Evolutionary conservation across 2,329 filamentous ascomycete species (phyloP).

Genomic region (Sclerotiophoma versabilis): DNA sequence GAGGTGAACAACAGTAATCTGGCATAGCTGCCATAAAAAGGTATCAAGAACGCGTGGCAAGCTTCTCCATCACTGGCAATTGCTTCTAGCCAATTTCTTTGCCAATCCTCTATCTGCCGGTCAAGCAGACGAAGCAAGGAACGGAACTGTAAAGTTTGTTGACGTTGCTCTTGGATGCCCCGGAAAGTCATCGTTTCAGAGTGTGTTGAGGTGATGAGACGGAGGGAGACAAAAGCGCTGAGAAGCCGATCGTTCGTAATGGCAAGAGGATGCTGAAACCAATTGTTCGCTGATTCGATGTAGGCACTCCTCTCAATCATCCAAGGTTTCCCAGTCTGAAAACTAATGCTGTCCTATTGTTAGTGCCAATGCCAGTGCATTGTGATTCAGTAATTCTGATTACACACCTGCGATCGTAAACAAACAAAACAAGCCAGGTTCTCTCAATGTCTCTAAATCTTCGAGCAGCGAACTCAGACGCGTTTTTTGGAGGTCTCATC

Average conservation of each 20-base stretch:
- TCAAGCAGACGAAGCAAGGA: constrained; percentile 3
- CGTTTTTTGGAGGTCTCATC: not conserved
- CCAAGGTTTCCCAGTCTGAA: constrained; percentile 10
- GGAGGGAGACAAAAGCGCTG: constrained; percentile 16
- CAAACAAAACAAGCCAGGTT: constrained; percentile 12
- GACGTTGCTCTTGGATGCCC: not conserved
- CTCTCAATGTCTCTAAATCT: constrained; percentile 2
- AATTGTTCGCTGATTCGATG: constrained; percentile 4
- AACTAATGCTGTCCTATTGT: not conserved
- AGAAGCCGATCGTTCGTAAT: constrained; percentile 13
- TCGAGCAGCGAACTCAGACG: not conserved
- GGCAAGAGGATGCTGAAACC: constrained; percentile 9
- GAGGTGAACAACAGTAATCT: constrained; percentile 15
- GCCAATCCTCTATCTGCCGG: constrained; percentile 5
- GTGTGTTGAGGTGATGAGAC: constrained; percentile 1
- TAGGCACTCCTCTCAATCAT: constrained; percentile 15
- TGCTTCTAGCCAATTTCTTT: not conserved
- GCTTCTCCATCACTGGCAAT: not conserved
- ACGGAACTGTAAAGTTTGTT: not conserved
- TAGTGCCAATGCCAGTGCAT: not conserved
- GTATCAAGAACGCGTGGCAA: constrained; percentile 16
- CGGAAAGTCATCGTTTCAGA: not conserved
- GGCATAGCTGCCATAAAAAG: constrained; percentile 19
- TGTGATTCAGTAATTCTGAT: not conserved
- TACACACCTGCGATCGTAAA: constrained; percentile 13